Percentiles rank a stretch among this genome's conserved stretches.
These are phyloP conservation scores for Salix suchowensis DNA, from an alignment of 345 rosid species.

Conservation along the genomic window DNA sequence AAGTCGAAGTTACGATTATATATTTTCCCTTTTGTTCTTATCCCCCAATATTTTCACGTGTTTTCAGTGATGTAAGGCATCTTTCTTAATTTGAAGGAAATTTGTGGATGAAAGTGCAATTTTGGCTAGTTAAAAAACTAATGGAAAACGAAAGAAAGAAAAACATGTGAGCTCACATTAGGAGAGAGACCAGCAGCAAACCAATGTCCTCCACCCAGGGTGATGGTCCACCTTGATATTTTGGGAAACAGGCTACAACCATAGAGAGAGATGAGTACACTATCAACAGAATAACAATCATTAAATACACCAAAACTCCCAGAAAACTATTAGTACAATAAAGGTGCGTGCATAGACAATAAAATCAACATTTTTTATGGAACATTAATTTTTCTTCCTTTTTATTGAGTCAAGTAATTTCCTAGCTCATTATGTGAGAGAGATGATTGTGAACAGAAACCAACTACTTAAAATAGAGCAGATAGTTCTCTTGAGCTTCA, in stretches of 20 bases:
- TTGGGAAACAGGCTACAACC: slow-evolving; percentile 70
- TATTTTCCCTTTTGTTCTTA: not conserved
- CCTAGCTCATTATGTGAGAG: not conserved
- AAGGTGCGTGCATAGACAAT: not conserved
- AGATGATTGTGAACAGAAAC: not conserved
- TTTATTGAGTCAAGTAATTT: not conserved
- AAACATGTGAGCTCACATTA: slow-evolving; percentile 51
- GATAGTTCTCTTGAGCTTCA: not conserved
- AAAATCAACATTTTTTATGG: not conserved
- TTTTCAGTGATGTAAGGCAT: not conserved
- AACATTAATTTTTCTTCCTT: not conserved
- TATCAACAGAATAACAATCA: not conserved
- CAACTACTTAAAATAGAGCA: not conserved
- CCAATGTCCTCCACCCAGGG: slow-evolving; percentile 99
- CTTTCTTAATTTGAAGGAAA: not conserved
- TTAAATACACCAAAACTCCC: not conserved
- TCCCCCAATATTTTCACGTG: not conserved
- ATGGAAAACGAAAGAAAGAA: not conserved
- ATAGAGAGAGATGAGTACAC: slow-evolving; percentile 9
- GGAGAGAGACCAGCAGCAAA: slow-evolving; percentile 99
- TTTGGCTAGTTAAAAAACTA: slow-evolving; percentile 9
- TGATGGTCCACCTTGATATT: slow-evolving; percentile 94
- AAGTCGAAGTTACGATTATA: not conserved
- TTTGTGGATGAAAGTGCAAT: not conserved
- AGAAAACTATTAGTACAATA: not conserved